A percentile compares a stretch with the other conserved stretches of the same genome.
These are phyloP conservation scores for Cordyceps farinosa DNA, from an alignment of 2,329 filamentous ascomycete species.

Conservation along the genomic window DNA sequence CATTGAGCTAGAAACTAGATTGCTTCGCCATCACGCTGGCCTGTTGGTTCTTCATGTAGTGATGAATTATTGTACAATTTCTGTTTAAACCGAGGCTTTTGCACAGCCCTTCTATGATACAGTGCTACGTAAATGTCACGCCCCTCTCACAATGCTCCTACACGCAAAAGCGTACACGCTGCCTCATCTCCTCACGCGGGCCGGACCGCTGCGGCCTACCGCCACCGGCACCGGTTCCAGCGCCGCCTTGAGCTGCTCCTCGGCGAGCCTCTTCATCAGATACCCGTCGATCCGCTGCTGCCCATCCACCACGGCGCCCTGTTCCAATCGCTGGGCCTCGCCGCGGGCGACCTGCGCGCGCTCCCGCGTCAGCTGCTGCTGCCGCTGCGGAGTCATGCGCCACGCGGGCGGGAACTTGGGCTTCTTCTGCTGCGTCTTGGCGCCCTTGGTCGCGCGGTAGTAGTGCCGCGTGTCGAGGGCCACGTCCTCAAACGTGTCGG, in stretches of 20 bases:
- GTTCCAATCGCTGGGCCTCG: constrained; percentile 52
- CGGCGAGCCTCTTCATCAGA: constrained; percentile 30
- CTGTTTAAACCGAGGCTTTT: background rate
- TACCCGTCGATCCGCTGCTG: constrained; percentile 41
- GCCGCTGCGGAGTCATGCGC: constrained; percentile 70
- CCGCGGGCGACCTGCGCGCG: constrained; percentile 49
- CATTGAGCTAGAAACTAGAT: background rate
- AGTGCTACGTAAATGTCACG: background rate
- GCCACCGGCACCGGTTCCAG: background rate
- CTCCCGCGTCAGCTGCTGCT: constrained; percentile 58
- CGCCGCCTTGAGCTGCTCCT: constrained; percentile 33
- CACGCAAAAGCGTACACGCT: background rate
- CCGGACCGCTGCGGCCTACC: background rate
- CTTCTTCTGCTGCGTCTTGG: constrained; percentile 46
- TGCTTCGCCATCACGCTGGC: too few species aligned
- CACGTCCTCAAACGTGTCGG: constrained; percentile 82
- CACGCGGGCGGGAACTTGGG: constrained; percentile 77
- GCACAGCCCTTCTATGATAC: background rate
- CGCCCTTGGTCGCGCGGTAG: constrained; percentile 46
- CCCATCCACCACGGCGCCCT: constrained; percentile 60
- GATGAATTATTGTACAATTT: background rate
- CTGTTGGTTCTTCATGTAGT: too few species aligned
- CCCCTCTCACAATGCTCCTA: background rate
- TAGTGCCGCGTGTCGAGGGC: constrained; percentile 88
- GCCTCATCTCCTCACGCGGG: constrained; percentile 6